phyloP scores from a whole-genome alignment of 257 asterid genomes.

The Primulina eburnea region DNA sequence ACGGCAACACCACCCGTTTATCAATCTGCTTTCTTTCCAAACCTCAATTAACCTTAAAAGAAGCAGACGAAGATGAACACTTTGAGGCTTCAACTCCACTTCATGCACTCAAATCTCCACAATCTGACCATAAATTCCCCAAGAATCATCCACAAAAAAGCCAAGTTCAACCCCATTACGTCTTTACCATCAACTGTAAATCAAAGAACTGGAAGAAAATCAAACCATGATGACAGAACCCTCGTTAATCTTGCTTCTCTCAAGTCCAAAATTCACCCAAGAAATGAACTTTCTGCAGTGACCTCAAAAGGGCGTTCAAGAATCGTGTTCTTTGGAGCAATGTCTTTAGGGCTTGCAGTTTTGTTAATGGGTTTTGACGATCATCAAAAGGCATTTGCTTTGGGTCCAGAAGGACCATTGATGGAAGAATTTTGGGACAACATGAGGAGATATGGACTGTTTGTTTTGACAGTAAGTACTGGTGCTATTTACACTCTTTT shows the following conservation, averaged over 20 bases:
- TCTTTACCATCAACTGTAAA: constrained; percentile 17
- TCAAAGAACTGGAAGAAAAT: constrained; percentile 20
- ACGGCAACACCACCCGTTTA: constrained; percentile 27
- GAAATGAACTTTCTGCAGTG: neutral
- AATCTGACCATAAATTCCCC: constrained; percentile 20
- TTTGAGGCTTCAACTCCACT: constrained; percentile 39
- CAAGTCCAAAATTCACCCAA: neutral
- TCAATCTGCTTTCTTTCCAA: constrained; percentile 1
- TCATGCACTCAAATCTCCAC: constrained; percentile 26
- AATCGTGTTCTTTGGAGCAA: constrained; percentile 43
- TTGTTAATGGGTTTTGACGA: constrained; percentile 69
- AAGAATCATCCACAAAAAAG: constrained; percentile 23
- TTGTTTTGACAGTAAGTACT: constrained; percentile 83
- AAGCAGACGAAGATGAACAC: constrained; percentile 38
- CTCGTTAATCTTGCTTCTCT: neutral
- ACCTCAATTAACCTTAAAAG: constrained; percentile 1
- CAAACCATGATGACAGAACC: constrained; percentile 13
- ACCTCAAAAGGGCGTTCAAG: constrained; percentile 36
- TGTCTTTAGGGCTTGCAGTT: constrained; percentile 49
- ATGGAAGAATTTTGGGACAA: constrained; percentile 98
- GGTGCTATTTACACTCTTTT: constrained; percentile 62
- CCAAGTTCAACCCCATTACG: constrained; percentile 25
- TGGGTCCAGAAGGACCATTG: constrained; percentile 90
- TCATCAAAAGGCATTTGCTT: constrained; percentile 61
- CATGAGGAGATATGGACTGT: constrained; percentile 86